Evolutionary conservation across 2,329 filamentous ascomycete species (phyloP), one percentile per base, ranked within the genome.

Genomic region (Bisporella sp.): DNA sequence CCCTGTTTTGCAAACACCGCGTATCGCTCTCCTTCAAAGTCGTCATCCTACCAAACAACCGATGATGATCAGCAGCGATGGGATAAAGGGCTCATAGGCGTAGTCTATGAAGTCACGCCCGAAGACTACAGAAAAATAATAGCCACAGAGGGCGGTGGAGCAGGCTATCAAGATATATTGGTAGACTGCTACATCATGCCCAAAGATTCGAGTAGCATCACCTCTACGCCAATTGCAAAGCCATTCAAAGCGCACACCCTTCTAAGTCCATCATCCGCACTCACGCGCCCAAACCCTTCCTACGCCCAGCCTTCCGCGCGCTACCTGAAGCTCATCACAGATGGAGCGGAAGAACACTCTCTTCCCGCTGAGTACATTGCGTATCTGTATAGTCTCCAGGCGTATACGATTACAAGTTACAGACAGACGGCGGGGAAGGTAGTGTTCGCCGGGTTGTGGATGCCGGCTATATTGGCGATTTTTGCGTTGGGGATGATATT

Each of bases 31-130:
- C 53, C 64, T 11, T 68, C 31, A 66, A 68, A 12, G 49, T 40
- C 4, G 49, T 56, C 29, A 47, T 43, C 37, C 47, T 54, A 56
- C 56, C 4, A 59, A 55, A 4, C 52, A 57, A 6, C 63, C 68
- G 43, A 55, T 69, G 12, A 37, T 39, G 31, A 45, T 51, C 76
- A 77, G 57, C 71, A 77, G 59, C 78, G 80, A 60, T 95, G 89
- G 90, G 73, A 82, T 56, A 91, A 90, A 62, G 88, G 89, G 4
- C 77, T 99, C 2, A 80, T 96, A 40, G 93, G 93, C 29, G 89
- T 96, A 12, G 93, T 97, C 4, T 99, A 99, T 71, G 91, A 97
- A 71, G 89, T 97, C 31, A 96, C 90, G 1, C 72, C 77, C 13
- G 68, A 77, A 41, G 93, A 99, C 70, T 99, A 88, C 65, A 78